Evolutionary conservation across 257 asterid species (phyloP).

Genomic region (Salvia rosmarinus): DNA sequence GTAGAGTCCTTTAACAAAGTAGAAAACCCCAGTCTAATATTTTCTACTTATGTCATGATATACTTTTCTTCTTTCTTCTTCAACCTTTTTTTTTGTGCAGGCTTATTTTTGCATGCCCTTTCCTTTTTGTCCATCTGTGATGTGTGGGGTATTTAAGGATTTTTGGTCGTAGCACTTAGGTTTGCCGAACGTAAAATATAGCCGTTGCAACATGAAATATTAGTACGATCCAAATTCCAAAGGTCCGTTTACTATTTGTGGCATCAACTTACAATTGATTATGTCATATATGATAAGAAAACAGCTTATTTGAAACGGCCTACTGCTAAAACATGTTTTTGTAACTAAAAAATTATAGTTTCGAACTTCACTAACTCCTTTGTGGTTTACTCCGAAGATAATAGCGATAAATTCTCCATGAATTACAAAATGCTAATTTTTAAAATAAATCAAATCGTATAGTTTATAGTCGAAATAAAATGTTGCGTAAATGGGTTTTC

Average conservation of each 20-base stretch:
- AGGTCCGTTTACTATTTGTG: not conserved
- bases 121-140: not conserved
- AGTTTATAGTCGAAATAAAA: not conserved
- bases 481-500: not conserved
- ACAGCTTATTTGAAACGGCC: too few species aligned
- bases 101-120: not conserved
- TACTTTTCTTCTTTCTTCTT: not conserved
- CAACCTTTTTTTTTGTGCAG: too few species aligned
- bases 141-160: not conserved
- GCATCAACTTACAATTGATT: not conserved
- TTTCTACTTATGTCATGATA: not conserved
- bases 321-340: too few species aligned
- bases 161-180: constrained; percentile 4
- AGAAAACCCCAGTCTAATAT: constrained; percentile 6
- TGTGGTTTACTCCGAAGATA: too few species aligned
- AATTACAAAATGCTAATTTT: not conserved
- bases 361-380: too few species aligned
- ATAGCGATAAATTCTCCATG: too few species aligned
- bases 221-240: not conserved
- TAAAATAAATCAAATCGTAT: too few species aligned
- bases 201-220: constrained; percentile 28
- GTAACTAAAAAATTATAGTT: too few species aligned
- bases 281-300: not conserved
- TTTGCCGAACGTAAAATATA: constrained; percentile 33
- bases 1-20: not conserved